These are phyloP conservation scores for Globisporangium perplexum DNA, from an alignment of 352 stramenopile genomes.

Conservation along the genomic window DNA sequence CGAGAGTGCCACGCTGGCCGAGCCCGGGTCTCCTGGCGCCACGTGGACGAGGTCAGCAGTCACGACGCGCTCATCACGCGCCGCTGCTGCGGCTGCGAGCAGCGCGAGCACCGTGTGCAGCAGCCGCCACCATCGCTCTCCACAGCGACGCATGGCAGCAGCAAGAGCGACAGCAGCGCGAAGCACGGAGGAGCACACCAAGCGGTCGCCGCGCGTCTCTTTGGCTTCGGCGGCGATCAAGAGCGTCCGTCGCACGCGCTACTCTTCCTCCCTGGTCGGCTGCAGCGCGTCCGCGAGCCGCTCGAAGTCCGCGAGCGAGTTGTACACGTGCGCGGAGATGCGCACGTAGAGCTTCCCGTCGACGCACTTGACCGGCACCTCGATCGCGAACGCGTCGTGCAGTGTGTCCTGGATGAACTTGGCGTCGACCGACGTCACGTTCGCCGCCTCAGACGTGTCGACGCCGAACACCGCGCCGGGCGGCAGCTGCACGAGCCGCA, in stretches of 20 bases:
- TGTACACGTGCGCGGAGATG: conserved; percentile 92
- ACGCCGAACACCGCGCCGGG: conserved; percentile 45
- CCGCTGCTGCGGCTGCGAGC: not conserved
- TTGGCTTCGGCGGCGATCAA: too few species aligned
- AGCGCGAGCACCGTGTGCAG: not conserved
- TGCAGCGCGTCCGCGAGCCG: conserved; percentile 30
- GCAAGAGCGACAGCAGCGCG: not conserved
- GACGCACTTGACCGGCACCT: conserved; percentile 93
- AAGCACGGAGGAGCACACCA: too few species aligned
- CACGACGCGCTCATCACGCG: conserved; percentile 17
- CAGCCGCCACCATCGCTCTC: not conserved
- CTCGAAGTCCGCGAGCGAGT: conserved; percentile 80
- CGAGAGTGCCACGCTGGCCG: conserved; percentile 25
- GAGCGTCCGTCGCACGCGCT: too few species aligned
- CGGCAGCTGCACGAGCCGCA: conserved; percentile 70
- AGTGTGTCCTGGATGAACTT: conserved; percentile 91
- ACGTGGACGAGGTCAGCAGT: conserved; percentile 25
- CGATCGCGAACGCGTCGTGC: conserved; percentile 70
- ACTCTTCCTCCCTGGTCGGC: too few species aligned
- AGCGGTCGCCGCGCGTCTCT: too few species aligned
- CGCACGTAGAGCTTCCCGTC: conserved; percentile 83
- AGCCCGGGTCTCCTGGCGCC: conserved; percentile 32
- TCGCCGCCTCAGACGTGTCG: conserved; percentile 11
- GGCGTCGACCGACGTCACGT: conserved; percentile 75
- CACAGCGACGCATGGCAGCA: not conserved